Base-by-base conservation (phyloP, 1,284 basidiomycete genomes). In the Pseudozyma thailandica region DNA sequence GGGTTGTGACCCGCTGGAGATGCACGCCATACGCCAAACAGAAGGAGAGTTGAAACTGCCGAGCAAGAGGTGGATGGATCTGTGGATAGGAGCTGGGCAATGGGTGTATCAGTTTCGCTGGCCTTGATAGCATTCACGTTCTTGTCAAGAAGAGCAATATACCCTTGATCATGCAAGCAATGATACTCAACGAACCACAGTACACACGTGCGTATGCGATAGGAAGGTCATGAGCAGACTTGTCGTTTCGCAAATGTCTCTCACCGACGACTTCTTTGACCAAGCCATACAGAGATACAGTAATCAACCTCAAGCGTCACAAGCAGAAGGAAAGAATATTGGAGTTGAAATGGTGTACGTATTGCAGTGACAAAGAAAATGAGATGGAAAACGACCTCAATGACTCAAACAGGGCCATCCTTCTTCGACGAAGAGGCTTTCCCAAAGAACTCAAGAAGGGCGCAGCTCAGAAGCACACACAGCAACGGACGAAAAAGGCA, bases 71-170 rank as follows among this genome's bases (percentile, higher is more conserved):
- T 64, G 55, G 50, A 60, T 46, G 31, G 66, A 70, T 26, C 56
- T 70, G 5, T 60, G 18, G 15, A 60, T 64, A 9, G 55, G 26
- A 3, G 55, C 31, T 3, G 66, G 54, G 4, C 23, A 45, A 6
- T 64, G 60, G 56, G 27, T 70, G 5, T 70, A 70, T 31, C 66
- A 60, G 25, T 70, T 70, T 10, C 30, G 60, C 9, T 64, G 61
- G 55, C 54, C 60, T 8, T 70, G 30, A 57, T 10, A 15, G 18
- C 33, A 28, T 42, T 47, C 9, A 28, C 42, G n/a, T n/a, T n/a
- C n/a, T n/a, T n/a, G n/a, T n/a, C n/a, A n/a, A n/a, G n/a, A n/a
- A n/a, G n/a, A 33, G 33, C 39, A 35, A 43, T 35, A 25, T 38
- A 31, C 30, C 30, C 30, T n/a, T n/a, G n/a, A n/a, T n/a, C n/a